Percentiles rank a stretch among this genome's conserved stretches.
Evolutionary conservation across 2,329 filamentous ascomycete species (phyloP).

Genomic region (Pyrenophora teres): DNA sequence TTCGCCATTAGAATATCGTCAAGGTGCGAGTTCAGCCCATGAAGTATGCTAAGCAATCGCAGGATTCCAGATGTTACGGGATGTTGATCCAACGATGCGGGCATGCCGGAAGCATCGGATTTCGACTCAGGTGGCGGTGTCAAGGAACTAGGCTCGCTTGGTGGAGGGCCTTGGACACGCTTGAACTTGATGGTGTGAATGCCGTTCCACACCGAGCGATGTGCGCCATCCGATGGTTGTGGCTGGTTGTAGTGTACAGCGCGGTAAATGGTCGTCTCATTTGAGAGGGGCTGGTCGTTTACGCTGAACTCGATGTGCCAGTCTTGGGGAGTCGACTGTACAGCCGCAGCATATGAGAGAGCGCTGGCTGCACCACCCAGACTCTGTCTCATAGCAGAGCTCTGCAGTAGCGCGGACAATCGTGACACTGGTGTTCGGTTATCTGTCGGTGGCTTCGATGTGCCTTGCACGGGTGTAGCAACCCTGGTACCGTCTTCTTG

Average conservation of each 20-base stretch:
- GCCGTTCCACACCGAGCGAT: slow-evolving; percentile 84
- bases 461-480: slow-evolving; percentile 73
- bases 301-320: slow-evolving; percentile 98
- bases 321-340: slow-evolving; percentile 81
- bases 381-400: slow-evolving; percentile 40
- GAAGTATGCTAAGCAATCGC: slow-evolving; percentile 83
- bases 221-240: slow-evolving; percentile 66
- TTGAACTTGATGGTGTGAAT: slow-evolving; percentile 92
- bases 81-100: slow-evolving; percentile 80
- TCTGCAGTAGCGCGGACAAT: slow-evolving; percentile 38
- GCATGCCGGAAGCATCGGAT: slow-evolving; percentile 66
- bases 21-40: slow-evolving; percentile 89
- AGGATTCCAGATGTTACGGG: slow-evolving; percentile 86
- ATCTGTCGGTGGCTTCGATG: slow-evolving; percentile 41
- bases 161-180: slow-evolving; percentile 80
- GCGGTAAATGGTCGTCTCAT: slow-evolving; percentile 94
- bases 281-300: slow-evolving; percentile 79
- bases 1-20: slow-evolving; percentile 86
- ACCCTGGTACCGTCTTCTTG: slow-evolving; percentile 91
- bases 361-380: slow-evolving; percentile 54
- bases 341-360: slow-evolving; percentile 82
- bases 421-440: slow-evolving; percentile 36
- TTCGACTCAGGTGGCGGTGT: slow-evolving; percentile 57
- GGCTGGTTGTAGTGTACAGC: slow-evolving; percentile 78
- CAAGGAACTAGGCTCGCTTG: slow-evolving; percentile 70